phyloP scores from a whole-genome alignment of 1,284 basidiomycete species.

The Cutaneotrichosporon arboriforme region DNA sequence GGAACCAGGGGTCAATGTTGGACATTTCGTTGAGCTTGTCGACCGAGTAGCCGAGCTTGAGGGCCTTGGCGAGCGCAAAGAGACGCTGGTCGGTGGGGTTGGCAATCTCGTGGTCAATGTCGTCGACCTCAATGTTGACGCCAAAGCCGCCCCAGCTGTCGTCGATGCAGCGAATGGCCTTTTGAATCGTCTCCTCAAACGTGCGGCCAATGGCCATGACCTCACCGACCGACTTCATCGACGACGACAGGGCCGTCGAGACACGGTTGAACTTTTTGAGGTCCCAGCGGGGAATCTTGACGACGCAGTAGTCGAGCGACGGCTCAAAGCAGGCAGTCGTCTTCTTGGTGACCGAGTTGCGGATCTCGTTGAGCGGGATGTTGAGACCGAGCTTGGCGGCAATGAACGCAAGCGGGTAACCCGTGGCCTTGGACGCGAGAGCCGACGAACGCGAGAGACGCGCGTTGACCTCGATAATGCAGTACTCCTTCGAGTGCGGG shows the following conservation, averaged over 20 bases:
- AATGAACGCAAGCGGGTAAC: conserved; percentile 96
- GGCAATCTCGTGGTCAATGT: conserved; percentile 71
- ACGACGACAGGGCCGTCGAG: conserved; percentile 76
- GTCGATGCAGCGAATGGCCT: conserved; percentile 94
- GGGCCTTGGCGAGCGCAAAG: conserved; percentile 94
- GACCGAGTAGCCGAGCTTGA: conserved; percentile 87
- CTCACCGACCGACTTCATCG: conserved; percentile 99
- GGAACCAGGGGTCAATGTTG: conserved; percentile 97
- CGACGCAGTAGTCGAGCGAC: conserved; percentile 91
- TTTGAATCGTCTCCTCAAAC: conserved; percentile 97
- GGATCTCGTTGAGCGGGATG: conserved; percentile 95
- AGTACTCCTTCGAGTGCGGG: conserved; percentile 90
- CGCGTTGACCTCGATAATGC: conserved; percentile 99
- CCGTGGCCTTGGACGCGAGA: conserved; percentile 95
- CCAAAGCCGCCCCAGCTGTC: conserved; percentile 90
- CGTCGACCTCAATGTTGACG: conserved; percentile 61
- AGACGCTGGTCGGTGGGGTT: conserved; percentile 73
- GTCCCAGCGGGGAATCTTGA: conserved; percentile 99
- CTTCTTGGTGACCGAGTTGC: conserved; percentile 92
- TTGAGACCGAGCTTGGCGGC: conserved; percentile 96
- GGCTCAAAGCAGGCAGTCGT: conserved; percentile 98
- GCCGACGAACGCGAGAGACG: conserved; percentile 97
- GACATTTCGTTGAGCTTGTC: conserved; percentile 97
- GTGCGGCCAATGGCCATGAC: conserved; percentile 98
- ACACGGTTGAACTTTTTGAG: conserved; percentile 95